phyloP scores from a whole-genome alignment of 148 eudicot genomes.

The Vaccinium vitisidaea region DNA sequence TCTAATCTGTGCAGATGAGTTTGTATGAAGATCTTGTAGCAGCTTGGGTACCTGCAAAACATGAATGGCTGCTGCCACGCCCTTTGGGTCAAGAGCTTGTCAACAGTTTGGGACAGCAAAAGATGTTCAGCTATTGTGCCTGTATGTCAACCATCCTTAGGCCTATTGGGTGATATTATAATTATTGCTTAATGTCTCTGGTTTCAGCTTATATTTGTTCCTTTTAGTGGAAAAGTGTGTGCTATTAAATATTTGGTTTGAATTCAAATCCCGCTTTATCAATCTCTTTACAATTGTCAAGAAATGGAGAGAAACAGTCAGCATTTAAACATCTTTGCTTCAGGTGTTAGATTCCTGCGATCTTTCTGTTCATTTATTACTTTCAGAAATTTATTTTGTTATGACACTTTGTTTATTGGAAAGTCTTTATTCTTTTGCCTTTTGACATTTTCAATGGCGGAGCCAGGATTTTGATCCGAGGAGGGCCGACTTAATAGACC shows the following conservation, averaged over 20 bases:
- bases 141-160: conserved; percentile 51
- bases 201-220: background rate
- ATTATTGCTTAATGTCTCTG: background rate
- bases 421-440: background rate
- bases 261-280: background rate
- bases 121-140: conserved; percentile 94
- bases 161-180: background rate
- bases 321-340: background rate
- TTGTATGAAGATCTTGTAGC: conserved; percentile 98
- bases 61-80: conserved; percentile 76
- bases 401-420: background rate
- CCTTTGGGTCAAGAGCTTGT: conserved; percentile 86
- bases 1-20: conserved; percentile 69
- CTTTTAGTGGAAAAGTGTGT: background rate
- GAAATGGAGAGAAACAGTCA: background rate
- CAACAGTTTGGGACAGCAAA: conserved; percentile 63
- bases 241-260: background rate
- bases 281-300: background rate
- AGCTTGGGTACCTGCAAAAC: conserved; percentile 97
- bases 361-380: background rate
- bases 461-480: too few species aligned
- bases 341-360: background rate
- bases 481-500: background rate
- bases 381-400: background rate
- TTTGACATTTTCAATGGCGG: background rate